Evolutionary conservation across 805 yeast species (phyloP), one percentile per base, ranked within the genome.

Genomic region (Ogataea ramenticola): DNA sequence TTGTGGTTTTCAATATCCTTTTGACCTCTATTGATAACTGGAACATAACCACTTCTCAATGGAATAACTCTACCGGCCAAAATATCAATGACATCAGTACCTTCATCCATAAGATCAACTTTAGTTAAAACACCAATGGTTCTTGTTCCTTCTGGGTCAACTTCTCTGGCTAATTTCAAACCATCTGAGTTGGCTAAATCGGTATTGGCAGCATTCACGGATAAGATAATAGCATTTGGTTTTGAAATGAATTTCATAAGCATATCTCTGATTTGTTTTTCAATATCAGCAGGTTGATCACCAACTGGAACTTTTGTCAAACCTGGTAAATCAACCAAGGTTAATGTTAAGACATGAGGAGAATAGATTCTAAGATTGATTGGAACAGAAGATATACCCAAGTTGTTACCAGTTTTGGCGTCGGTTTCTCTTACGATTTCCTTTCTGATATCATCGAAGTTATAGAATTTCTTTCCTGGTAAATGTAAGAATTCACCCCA

Each of bases 231-330:
- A 48, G 97, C 96, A 58, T 93, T 91, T 46, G 98, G 98, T 57
- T 89, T 89, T 24, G 96, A 83, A 52, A 93, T 90, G 61, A 84
- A 93, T 65, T 89, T 90, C 75, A 93, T 74, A 40, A 93, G 72
- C 88, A 93, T 83, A 51, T 89, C 96, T 59, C 89, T 82, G 57
- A 93, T 93, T 67, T 88, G 97, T 51, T 76, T 80, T 69, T 93
- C 99, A 52, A 93, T 93, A 65, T 93, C 99, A 56, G 86, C 84
- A 44, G 99, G 99, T 67, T 93, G 99, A 67, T 93, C 99, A 41
- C 99, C 99, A 44, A 93, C 96, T 4, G 99, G 99, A 33, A 93
- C 99, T 63, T 93, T 93, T 35, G 99, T 93, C 58, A 93, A 77
- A 48, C 99, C 99, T 10, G 99, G 99, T 57, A 93, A 75, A 68